Base-by-base conservation (phyloP, 331 rosid genomes). In the Quercus tomentella region DNA sequence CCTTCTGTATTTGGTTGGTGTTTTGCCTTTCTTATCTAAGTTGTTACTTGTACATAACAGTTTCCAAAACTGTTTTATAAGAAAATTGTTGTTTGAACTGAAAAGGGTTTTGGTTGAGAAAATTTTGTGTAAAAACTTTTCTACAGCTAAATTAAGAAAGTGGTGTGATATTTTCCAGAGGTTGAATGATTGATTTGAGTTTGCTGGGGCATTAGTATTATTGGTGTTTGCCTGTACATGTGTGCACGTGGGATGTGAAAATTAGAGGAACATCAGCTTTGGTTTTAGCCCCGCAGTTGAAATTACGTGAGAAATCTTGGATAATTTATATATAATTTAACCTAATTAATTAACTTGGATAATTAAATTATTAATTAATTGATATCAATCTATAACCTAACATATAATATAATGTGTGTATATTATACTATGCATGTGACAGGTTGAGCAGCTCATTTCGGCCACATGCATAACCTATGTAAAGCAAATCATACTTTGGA, bases 41-140 rank as follows among this genome's bases (percentile, higher is more conserved):
- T 70, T 11, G 25, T 22, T 33, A 70, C 70, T 14, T 78, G 86
- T 82, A 76, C 74, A 80, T 62, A 69, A 52, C 49, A 70, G 82
- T 71, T 43, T 56, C 62, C 51, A 51, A 31, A 67, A 3, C 66
- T 74, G 12, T 62, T 26, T 20, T 28, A 52, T 49, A 76, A 17
- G 79, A 28, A 52, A 65, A 54, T 25, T 43, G 54, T 79, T 54
- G 85, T 70, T 73, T 75, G 80, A 73, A 30, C 62, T 77, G 67
- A 51, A 30, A 72, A 55, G 62, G 56, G 28, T 20, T 65, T 67
- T 78, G 75, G 76, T 43, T 54, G 73, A 74, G 77, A 28, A 58
- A 72, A 28, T 74, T 74, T 69, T 56, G 74, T 26, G 74, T 26
- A 35, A 80, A 74, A 71, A 20, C 4, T 20, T 45, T 67, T 7